These are phyloP conservation scores for Discostella stelligera DNA, from an alignment of 352 stramenopile genomes.

Conservation along the genomic window DNA sequence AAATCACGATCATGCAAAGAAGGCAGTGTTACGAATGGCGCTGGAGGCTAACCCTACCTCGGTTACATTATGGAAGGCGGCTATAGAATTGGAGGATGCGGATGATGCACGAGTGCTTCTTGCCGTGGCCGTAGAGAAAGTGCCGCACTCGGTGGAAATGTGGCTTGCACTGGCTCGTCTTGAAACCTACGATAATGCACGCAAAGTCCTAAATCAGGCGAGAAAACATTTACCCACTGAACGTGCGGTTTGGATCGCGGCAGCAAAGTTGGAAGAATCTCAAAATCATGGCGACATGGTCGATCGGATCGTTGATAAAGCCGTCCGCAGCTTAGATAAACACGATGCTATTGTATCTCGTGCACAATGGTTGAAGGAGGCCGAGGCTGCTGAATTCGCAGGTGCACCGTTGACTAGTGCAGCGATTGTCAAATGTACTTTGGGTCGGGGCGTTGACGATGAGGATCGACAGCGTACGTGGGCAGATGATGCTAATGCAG, in stretches of 20 bases:
- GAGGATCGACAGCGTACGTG: constrained; percentile 96
- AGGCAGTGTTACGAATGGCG: constrained; percentile 81
- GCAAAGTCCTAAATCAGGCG: constrained; percentile 93
- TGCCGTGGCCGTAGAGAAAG: constrained; percentile 95
- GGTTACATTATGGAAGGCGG: constrained; percentile 97
- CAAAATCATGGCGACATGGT: constrained; percentile 90
- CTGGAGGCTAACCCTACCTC: constrained; percentile 96
- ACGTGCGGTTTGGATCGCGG: constrained; percentile 97
- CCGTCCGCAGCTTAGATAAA: constrained; percentile 85
- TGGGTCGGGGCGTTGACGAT: constrained; percentile 93
- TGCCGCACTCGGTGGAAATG: constrained; percentile 95
- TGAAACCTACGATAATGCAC: constrained; percentile 97
- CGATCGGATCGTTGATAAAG: constrained; percentile 85
- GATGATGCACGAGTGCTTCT: constrained; percentile 95
- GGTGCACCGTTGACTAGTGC: constrained; percentile 90
- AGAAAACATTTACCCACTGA: constrained; percentile 92
- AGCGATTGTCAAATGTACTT: constrained; percentile 91
- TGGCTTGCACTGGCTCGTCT: constrained; percentile 97
- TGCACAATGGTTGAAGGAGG: constrained; percentile 95
- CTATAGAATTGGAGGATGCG: constrained; percentile 96
- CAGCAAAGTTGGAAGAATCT: constrained; percentile 97
- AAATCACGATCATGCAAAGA: constrained; percentile 86
- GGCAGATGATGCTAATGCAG: constrained; percentile 95
- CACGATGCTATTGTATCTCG: constrained; percentile 88
- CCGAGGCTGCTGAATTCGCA: constrained; percentile 89